These are phyloP conservation scores for Earliella scabrosa DNA, from an alignment of 1,284 basidiomycete genomes.

Conservation along the genomic window DNA sequence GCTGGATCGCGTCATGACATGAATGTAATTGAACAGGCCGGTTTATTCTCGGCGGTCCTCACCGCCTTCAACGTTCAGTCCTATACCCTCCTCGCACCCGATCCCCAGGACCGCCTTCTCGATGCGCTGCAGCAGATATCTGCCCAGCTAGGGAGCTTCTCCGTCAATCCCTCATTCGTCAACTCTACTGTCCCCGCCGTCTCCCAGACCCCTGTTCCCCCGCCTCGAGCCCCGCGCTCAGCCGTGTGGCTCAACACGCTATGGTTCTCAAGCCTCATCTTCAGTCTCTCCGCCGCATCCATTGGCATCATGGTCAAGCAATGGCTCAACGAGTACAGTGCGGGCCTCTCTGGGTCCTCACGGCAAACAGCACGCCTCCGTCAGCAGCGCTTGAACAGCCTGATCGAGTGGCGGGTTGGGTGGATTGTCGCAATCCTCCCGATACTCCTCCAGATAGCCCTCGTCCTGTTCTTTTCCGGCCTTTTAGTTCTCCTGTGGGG, in stretches of 20 bases:
- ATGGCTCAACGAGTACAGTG: conserved; percentile 13
- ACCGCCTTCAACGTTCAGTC: conserved; percentile 9
- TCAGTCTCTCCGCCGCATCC: conserved; percentile 19
- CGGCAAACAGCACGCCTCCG: conserved; percentile 15
- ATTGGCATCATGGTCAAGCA: conserved; percentile 19
- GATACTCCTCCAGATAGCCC: conserved; percentile 33
- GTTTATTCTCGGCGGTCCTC: conserved; percentile 6
- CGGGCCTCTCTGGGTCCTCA: background rate
- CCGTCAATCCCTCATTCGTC: background rate
- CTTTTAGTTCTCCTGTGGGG: background rate
- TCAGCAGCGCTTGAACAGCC: conserved; percentile 32
- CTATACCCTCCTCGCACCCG: conserved; percentile 1
- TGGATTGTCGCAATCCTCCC: conserved; percentile 33
- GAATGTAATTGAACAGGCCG: background rate
- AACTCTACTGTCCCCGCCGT: conserved; percentile 5
- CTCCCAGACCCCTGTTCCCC: background rate
- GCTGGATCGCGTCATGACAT: background rate
- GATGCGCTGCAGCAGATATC: conserved; percentile 9
- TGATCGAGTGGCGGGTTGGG: conserved; percentile 33
- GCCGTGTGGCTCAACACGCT: conserved; percentile 12
- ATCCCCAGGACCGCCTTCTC: background rate
- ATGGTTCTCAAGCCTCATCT: conserved; percentile 22
- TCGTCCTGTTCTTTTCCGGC: conserved; percentile 36
- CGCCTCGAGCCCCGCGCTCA: background rate
- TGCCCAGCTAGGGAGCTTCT: conserved; percentile 15